A percentile compares a stretch with the other conserved stretches of the same genome.
Conservation (phyloP, 2,329 filamentous ascomycete genomes). For the Chaetomium globosum region DNA sequence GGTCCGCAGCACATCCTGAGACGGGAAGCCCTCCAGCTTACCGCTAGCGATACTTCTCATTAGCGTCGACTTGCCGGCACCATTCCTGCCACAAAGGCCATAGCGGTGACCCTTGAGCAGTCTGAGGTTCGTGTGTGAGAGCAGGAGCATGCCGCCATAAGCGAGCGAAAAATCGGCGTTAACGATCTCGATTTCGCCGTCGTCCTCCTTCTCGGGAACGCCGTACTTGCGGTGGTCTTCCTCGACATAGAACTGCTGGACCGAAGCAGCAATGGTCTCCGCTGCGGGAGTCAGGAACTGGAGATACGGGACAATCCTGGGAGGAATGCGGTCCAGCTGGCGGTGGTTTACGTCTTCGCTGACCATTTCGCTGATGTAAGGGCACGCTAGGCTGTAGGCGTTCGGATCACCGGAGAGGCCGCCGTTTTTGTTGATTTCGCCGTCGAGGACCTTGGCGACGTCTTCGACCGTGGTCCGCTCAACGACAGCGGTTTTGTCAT, state of each 20-base stretch:
- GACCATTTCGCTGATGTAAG: constrained; percentile 81
- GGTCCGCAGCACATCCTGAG: constrained; percentile 87
- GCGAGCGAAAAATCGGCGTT: constrained; percentile 97
- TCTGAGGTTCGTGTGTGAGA: constrained; percentile 93
- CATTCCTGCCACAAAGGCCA: constrained; percentile 94
- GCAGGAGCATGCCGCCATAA: constrained; percentile 94
- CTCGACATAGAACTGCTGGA: constrained; percentile 77
- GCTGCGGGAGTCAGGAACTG: constrained; percentile 64
- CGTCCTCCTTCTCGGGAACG: constrained; percentile 80
- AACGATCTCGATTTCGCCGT: constrained; percentile 93
- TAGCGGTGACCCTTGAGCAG: constrained; percentile 96
- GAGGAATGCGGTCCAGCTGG: constrained; percentile 70
- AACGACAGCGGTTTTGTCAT: constrained; percentile 63
- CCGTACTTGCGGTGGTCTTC: constrained; percentile 89
- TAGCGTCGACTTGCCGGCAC: constrained; percentile 97
- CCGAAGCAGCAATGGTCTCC: constrained; percentile 67
- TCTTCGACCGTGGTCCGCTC: constrained; percentile 72
- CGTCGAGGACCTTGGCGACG: constrained; percentile 72
- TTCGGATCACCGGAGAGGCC: constrained; percentile 65
- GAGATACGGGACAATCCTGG: constrained; percentile 74
- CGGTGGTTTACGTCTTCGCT: constrained; percentile 86
- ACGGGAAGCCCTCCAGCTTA: constrained; percentile 95
- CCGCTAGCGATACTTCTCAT: constrained; percentile 96
- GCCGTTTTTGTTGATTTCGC: constrained; percentile 71
- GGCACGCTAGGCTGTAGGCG: constrained; percentile 67